phyloP scores from a whole-genome alignment of 2,329 filamentous ascomycete genomes.

The Knoxdaviesia proteae region DNA sequence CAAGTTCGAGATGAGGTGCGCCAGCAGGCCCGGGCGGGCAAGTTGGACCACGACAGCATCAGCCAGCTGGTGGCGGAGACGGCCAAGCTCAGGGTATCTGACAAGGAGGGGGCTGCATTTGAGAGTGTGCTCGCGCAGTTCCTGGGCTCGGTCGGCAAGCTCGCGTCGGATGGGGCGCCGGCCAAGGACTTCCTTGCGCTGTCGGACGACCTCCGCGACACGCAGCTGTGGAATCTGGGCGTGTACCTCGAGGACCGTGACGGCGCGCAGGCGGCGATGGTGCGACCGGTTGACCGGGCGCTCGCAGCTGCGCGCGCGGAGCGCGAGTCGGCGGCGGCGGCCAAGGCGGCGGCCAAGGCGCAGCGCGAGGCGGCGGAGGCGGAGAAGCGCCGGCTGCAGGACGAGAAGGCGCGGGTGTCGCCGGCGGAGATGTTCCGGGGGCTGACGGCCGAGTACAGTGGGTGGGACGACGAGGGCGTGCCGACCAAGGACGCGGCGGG shows the following conservation, averaged over 20 bases:
- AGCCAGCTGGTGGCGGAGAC: conserved; percentile 24
- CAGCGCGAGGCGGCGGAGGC: conserved; percentile 27
- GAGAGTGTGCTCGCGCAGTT: conserved; percentile 23
- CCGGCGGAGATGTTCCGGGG: conserved; percentile 34
- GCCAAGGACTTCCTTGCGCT: conserved; percentile 52
- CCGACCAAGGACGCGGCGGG: conserved; percentile 61
- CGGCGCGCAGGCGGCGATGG: conserved; percentile 46
- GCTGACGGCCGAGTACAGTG: conserved; percentile 36
- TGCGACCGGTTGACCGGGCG: conserved; percentile 40
- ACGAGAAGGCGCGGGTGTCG: conserved; percentile 32
- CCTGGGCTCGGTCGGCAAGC: conserved; percentile 28
- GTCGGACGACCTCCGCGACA: conserved; percentile 64
- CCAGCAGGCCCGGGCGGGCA: conserved; percentile 6
- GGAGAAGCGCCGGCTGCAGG: conserved; percentile 20
- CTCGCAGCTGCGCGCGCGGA: conserved; percentile 37
- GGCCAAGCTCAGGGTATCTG: background rate
- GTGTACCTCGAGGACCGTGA: conserved; percentile 74
- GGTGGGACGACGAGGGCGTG: conserved; percentile 66
- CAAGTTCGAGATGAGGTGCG: conserved; percentile 4
- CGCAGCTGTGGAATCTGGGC: conserved; percentile 59
- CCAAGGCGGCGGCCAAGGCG: conserved; percentile 32
- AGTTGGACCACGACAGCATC: conserved; percentile 26
- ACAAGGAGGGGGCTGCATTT: background rate
- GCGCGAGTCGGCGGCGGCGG: conserved; percentile 31
- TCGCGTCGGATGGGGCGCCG: conserved; percentile 24